A percentile compares a stretch with the other conserved stretches of the same genome.
These are phyloP conservation scores for Solanum tarapatanum DNA, from an alignment of 257 asterid species.

Conservation along the genomic window DNA sequence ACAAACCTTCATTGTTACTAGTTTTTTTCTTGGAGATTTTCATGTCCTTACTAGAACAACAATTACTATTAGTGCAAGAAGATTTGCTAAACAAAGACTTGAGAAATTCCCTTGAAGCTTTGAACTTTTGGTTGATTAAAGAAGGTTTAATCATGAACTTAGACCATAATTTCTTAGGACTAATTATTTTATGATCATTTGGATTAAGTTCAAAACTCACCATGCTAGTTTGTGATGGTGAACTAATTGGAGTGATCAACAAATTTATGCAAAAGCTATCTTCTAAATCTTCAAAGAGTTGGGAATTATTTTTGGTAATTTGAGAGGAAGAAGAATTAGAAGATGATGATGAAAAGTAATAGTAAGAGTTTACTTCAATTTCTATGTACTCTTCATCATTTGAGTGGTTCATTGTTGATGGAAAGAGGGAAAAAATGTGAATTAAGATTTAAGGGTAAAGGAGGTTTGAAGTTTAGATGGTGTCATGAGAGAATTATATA, in stretches of 20 bases:
- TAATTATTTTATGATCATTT: conserved; percentile 7
- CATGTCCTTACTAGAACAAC: background rate
- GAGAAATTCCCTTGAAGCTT: conserved; percentile 4
- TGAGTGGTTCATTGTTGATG: background rate
- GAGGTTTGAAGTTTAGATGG: conserved; percentile 16
- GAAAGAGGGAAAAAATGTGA: background rate
- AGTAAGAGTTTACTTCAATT: conserved; percentile 19
- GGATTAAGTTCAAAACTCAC: conserved; percentile 35
- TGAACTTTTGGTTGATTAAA: background rate
- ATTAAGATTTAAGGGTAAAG: background rate
- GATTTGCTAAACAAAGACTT: conserved; percentile 8
- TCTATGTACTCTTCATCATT: conserved; percentile 45
- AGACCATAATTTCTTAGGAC: conserved; percentile 14
- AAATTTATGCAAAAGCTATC: conserved; percentile 4
- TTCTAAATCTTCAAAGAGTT: background rate
- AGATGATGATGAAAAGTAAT: background rate
- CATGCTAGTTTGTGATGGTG: conserved; percentile 34
- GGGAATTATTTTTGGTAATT: conserved; percentile 31
- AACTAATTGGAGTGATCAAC: conserved; percentile 13
- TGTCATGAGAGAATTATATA: background rate
- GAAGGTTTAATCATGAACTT: conserved; percentile 3
- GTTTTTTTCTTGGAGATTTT: background rate
- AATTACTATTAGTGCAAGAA: background rate
- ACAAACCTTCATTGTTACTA: background rate
- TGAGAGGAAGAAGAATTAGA: conserved; percentile 21